Base-by-base conservation (phyloP, 768 basidiomycete species). In the Mrakia blollopis region DNA sequence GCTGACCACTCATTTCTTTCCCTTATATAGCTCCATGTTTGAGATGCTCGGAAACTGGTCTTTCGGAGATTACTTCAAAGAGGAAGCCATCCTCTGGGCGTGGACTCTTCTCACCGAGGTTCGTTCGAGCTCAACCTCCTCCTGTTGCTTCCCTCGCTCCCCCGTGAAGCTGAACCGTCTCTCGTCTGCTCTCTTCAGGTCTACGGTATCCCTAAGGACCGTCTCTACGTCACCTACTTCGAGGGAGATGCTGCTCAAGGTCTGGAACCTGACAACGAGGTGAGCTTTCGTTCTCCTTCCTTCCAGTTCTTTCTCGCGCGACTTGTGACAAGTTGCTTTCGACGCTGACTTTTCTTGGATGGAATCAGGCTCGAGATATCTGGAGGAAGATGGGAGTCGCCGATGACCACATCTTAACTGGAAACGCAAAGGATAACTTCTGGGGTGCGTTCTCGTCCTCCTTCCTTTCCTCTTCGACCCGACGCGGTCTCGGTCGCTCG, bases 11-110 rank as follows among this genome's bases (percentile, higher is more conserved):
- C n/a, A 28, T 25, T 18, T n/a, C 74, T 57, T 13, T 28, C 5
- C 30, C 39, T 39, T 16, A 37, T 35, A n/a, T n/a, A 79, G 79
- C 54, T 80, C 73, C 30, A 80, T 79, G 85, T 99, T 99, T 82
- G 97, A 99, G 85, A 99, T 99, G 97, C 85, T 99, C 79, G 97
- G 97, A 54, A 99, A 99, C 84, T 99, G 97, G 97, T 98, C 95
- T 6, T 99, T 98, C 80, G 97, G 97, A 0, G 95, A 99, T 84
- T 99, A 99, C 86, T 99, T 99, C 89, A 99, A 99, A 89, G 95
- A 91, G 88, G 97, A 98, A 79, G 96, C 97, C 2, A 91, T 97
- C 76, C 85, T 84, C 28, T 94, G 91, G 85, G 95, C 97, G 8
- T 99, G 96, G 95, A 92, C 96, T 79, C 88, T 99, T 30, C 85